These are phyloP conservation scores for Medicago lupulina DNA, from an alignment of 306 rosid genomes.

Conservation along the genomic window DNA sequence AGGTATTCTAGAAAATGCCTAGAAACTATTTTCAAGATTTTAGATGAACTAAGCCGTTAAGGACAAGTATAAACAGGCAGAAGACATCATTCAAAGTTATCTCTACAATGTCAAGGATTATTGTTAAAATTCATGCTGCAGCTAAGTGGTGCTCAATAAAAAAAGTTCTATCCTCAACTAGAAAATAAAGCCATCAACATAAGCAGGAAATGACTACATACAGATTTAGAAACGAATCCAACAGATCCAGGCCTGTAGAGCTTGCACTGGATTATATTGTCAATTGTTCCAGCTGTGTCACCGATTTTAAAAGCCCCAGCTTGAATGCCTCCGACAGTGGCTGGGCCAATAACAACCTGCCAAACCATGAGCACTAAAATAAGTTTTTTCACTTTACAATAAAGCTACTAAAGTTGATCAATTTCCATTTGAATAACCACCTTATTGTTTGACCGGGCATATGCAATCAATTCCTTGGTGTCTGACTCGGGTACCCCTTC, in stretches of 20 bases:
- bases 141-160: constrained; percentile 15
- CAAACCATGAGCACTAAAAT: constrained; percentile 43
- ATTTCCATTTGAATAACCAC: constrained; percentile 49
- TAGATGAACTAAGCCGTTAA: constrained; percentile 31
- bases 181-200: constrained; percentile 37
- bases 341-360: constrained; percentile 97
- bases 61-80: constrained; percentile 25
- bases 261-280: constrained; percentile 91
- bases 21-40: constrained; percentile 5
- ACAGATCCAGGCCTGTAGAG: constrained; percentile 99
- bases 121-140: constrained; percentile 22
- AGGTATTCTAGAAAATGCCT: constrained; percentile 1
- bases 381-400: constrained; percentile 31
- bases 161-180: constrained; percentile 5
- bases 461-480: constrained; percentile 91
- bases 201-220: constrained; percentile 51
- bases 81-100: constrained; percentile 15
- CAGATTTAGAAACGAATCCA: constrained; percentile 99
- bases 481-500: constrained; percentile 99
- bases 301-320: constrained; percentile 99
- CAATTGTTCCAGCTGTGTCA: constrained; percentile 99
- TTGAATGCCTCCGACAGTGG: constrained; percentile 99
- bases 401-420: constrained; percentile 29
- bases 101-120: constrained; percentile 13
- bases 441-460: constrained; percentile 94